Evolutionary conservation across 768 basidiomycete genomes (phyloP).

Genomic region (Tremella yokohamensis): DNA sequence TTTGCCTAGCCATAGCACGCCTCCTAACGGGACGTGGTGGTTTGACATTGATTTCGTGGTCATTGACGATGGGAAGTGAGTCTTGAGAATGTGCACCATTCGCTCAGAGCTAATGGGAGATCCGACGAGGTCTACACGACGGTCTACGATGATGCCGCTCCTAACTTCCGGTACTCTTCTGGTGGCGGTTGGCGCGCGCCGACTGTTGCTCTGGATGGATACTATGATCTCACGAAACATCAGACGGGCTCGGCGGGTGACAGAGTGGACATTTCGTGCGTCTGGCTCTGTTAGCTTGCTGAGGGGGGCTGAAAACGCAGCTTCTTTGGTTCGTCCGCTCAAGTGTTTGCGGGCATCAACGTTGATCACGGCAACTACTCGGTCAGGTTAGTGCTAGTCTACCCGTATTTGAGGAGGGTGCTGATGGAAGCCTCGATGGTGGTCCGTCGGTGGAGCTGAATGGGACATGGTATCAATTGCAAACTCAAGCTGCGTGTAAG

Average conservation of each 20-base stretch:
- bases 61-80: neutral
- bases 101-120: neutral
- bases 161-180: slow-evolving; percentile 12
- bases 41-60: neutral
- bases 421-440: neutral
- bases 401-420: neutral
- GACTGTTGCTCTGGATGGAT: neutral
- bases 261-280: neutral
- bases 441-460: neutral
- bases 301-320: slow-evolving; percentile 3
- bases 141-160: slow-evolving; percentile 23
- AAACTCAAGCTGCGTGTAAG: neutral
- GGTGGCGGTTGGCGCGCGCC: slow-evolving; percentile 4
- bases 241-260: slow-evolving; percentile 2
- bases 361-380: slow-evolving; percentile 1
- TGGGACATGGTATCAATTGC: neutral
- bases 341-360: slow-evolving; percentile 7
- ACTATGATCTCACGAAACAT: neutral
- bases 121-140: slow-evolving; percentile 18
- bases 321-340: slow-evolving; percentile 26
- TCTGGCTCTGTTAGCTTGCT: neutral
- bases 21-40: slow-evolving; percentile 1
- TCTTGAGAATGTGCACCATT: neutral
- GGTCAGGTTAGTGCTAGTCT: slow-evolving; percentile 2
- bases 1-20: neutral